These are phyloP conservation scores for Cyclocybe aegerita DNA, from an alignment of 768 basidiomycete species.

Conservation along the genomic window DNA sequence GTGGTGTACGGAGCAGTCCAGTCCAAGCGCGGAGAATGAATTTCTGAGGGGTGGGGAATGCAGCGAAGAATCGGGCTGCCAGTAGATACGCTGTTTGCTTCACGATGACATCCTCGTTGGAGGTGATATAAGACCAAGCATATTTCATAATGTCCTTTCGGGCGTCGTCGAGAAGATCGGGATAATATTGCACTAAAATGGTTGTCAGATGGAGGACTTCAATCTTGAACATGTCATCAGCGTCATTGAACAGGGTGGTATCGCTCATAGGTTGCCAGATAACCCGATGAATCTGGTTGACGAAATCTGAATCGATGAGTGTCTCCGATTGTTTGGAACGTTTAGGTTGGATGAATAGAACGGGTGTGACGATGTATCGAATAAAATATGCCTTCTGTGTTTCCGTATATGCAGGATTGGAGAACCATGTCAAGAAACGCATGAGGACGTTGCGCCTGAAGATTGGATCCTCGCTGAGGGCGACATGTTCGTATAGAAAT, in stretches of 20 bases:
- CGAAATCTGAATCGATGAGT: slow-evolving; percentile 70
- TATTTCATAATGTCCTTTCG: slow-evolving; percentile 93
- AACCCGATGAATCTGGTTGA: slow-evolving; percentile 64
- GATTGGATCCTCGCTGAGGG: slow-evolving; percentile 62
- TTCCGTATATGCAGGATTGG: slow-evolving; percentile 59
- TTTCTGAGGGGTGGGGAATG: slow-evolving; percentile 86
- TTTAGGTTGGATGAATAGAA: slow-evolving; percentile 73
- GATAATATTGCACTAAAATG: slow-evolving; percentile 82
- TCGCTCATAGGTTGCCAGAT: slow-evolving; percentile 84
- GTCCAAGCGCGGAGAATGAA: slow-evolving; percentile 91
- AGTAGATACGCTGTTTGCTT: slow-evolving; percentile 92
- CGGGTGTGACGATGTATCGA: slow-evolving; percentile 86
- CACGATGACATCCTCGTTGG: slow-evolving; percentile 82
- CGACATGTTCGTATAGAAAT: slow-evolving; percentile 87
- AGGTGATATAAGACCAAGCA: slow-evolving; percentile 83
- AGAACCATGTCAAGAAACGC: slow-evolving; percentile 87
- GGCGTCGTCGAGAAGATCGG: slow-evolving; percentile 73
- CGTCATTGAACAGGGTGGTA: slow-evolving; percentile 45
- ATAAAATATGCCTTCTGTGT: slow-evolving; percentile 78
- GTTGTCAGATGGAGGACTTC: slow-evolving; percentile 91
- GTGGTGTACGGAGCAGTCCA: slow-evolving; percentile 78
- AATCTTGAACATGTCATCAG: slow-evolving; percentile 86
- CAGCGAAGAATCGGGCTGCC: slow-evolving; percentile 88
- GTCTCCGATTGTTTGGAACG: slow-evolving; percentile 50
- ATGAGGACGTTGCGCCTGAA: slow-evolving; percentile 82